Evolutionary conservation across 1,139 yeast species (phyloP), one percentile per base, ranked within the genome.

Genomic region (Pichia cactophila): DNA sequence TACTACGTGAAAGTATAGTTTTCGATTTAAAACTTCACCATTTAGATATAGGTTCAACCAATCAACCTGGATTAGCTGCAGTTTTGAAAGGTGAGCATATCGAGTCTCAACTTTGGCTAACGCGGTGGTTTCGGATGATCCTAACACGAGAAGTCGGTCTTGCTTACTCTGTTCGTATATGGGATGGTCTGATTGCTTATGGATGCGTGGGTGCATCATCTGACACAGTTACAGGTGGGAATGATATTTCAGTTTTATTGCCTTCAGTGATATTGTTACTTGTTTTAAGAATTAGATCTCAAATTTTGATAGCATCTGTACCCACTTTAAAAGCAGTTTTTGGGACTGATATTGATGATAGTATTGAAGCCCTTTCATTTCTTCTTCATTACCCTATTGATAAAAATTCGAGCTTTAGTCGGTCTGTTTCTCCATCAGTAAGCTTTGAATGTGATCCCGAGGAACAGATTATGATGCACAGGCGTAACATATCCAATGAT

Each of bases 91-190:
- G 53, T 9, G 68, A 80, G 50, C 72, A 70, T 49, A 63, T 81
- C 5, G 85, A 81, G 51, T 74, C 83, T 9, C 80, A 81, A 50
- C 69, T 83, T 35, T 83, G 89, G 89, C 68, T 82, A 23, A 78
- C 83, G 31, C 65, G 89, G 49, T 83, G 82, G 71, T 74, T 80
- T 17, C 67, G 89, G 46, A 64, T 83, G 41, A 53, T 83, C 1
- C 68, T 83, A 35, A 62, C 80, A 12, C 65, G 90, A 51, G 90
- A 83, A 57, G 59, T 83, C 35, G 84, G 84, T 1, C 62, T 74
- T 44, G 69, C 69, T 3, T 66, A 71, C 37, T 69, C 78, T 0
- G 65, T 74, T 26, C 63, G 69, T 26, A 59, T 81, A 3, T 78
- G 88, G 83, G 89, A 83, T 60, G 78, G 77, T 54, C 57, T 83